These are phyloP conservation scores for Mycena metata DNA, from an alignment of 768 basidiomycete species.

Conservation along the genomic window DNA sequence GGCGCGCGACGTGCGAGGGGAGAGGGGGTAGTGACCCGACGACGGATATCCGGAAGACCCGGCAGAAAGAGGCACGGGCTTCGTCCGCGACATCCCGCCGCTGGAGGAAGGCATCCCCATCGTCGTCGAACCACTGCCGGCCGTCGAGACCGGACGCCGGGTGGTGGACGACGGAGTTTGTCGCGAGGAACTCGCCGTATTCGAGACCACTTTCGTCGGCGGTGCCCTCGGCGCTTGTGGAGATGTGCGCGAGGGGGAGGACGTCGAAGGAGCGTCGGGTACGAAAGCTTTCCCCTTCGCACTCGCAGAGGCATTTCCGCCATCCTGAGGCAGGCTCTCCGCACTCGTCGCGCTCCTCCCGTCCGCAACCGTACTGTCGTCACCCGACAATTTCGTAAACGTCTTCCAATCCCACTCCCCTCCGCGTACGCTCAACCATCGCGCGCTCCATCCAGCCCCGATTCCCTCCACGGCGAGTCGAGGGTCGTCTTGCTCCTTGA, in stretches of 20 bases:
- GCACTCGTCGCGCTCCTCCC: constrained; percentile 65
- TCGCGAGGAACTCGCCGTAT: constrained; percentile 40
- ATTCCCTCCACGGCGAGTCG: constrained; percentile 75
- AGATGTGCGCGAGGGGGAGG: constrained; percentile 39
- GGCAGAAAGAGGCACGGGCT: constrained; percentile 57
- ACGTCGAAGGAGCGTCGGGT: constrained; percentile 36
- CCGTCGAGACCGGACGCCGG: constrained; percentile 26
- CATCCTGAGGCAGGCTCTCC: constrained; percentile 57
- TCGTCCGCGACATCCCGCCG: constrained; percentile 48
- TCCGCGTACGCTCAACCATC: constrained; percentile 63
- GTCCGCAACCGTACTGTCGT: constrained; percentile 54
- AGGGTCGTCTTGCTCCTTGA: constrained; percentile 79
- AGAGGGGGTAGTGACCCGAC: constrained; percentile 60
- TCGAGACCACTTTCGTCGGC: constrained; percentile 44
- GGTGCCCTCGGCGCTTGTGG: constrained; percentile 37
- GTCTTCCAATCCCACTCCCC: constrained; percentile 82
- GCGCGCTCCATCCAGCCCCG: constrained; percentile 75
- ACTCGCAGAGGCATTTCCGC: constrained; percentile 46
- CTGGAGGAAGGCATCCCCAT: constrained; percentile 12
- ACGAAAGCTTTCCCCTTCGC: constrained; percentile 48
- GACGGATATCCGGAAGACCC: constrained; percentile 50
- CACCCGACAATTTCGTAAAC: constrained; percentile 59
- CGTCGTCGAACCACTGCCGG: constrained; percentile 18
- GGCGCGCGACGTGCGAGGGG: constrained; percentile 60
- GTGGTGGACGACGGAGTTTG: constrained; percentile 39